Percentiles rank a stretch among this genome's conserved stretches.
Conservation (phyloP, 225 moss, liverwort and hornwort species). For the Pseudoscleropodium purum region DNA sequence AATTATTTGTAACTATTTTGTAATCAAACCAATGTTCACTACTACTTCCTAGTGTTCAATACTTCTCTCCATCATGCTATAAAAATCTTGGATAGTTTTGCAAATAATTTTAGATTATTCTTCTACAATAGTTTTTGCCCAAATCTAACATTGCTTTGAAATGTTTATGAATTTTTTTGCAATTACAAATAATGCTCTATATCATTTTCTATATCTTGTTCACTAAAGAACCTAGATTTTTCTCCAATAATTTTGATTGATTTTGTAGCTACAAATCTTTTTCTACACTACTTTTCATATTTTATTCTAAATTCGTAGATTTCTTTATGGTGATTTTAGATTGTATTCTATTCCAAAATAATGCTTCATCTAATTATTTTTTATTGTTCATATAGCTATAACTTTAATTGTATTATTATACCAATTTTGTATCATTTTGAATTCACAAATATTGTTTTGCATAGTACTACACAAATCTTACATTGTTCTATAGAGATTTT, state of each 20-base stretch:
- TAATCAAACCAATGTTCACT: background rate
- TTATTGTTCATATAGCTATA: background rate
- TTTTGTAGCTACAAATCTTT: background rate
- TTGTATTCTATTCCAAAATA: background rate
- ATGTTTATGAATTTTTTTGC: background rate
- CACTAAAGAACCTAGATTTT: accelerated
- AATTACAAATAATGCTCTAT: background rate
- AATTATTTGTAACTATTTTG: background rate
- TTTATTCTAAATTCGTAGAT: background rate
- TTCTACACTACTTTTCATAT: background rate
- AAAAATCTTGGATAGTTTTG: background rate
- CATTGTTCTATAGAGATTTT: background rate
- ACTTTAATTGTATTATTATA: background rate
- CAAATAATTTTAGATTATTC: background rate
- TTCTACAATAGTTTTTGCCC: background rate
- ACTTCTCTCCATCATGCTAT: accelerated
- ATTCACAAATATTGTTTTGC: background rate
- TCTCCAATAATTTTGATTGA: background rate
- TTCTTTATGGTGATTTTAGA: background rate
- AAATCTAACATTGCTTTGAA: background rate
- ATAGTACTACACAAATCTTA: background rate
- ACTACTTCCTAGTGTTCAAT: background rate
- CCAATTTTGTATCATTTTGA: background rate
- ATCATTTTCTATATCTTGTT: background rate
- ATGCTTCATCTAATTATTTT: background rate